phyloP scores from a whole-genome alignment of 768 basidiomycete species.

The Hysterangium stoloniferum region DNA sequence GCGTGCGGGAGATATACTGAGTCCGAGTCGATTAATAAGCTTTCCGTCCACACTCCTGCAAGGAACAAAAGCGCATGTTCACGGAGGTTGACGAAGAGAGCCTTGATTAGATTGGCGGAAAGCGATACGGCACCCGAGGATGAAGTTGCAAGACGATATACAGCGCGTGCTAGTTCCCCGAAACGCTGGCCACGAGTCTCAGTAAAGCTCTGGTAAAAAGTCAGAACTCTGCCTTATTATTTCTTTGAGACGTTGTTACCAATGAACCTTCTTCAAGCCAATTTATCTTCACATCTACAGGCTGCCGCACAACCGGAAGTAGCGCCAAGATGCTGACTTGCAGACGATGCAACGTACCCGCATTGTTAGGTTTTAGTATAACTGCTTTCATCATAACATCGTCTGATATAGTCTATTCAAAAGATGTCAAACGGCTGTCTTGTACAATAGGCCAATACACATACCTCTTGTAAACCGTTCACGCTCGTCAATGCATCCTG shows the following conservation, averaged over 20 bases:
- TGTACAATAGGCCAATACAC: conserved; percentile 5
- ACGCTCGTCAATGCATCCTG: conserved; percentile 29
- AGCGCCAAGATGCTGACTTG: conserved; percentile 49
- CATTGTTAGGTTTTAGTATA: conserved; percentile 53
- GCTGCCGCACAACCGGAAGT: conserved; percentile 43
- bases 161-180: conserved; percentile 48
- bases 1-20: conserved; percentile 34
- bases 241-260: conserved; percentile 23
- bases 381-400: conserved; percentile 39
- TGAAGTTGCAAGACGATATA: conserved; percentile 63
- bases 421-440: conserved; percentile 9
- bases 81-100: conserved; percentile 59
- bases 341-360: conserved; percentile 45
- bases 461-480: conserved; percentile 24
- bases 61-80: conserved; percentile 76
- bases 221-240: conserved; percentile 5
- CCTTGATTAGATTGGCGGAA: conserved; percentile 48
- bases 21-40: not conserved
- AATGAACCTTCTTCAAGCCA: conserved; percentile 40
- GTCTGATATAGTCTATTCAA: conserved; percentile 37
- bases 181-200: conserved; percentile 34
- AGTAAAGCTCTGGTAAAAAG: conserved; percentile 13
- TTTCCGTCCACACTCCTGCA: conserved; percentile 51
- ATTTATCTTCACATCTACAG: conserved; percentile 32
- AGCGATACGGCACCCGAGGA: conserved; percentile 41